Base-by-base conservation (phyloP, 257 asterid genomes). In the Solanum neorickii region DNA sequence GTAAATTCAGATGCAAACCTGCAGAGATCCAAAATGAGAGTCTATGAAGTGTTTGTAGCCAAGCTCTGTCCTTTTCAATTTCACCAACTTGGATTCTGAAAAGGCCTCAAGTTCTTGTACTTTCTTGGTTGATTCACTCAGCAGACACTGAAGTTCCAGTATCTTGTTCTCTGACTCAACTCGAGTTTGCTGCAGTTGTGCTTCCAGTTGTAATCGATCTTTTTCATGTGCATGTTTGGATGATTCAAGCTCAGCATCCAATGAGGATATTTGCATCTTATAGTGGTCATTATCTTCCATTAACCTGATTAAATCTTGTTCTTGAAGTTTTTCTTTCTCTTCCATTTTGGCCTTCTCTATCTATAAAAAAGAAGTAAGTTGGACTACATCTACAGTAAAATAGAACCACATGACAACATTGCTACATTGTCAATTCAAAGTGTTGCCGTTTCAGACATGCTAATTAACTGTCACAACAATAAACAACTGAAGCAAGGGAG, bases 271-370 rank as follows among this genome's bases (percentile, higher is more conserved):
- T 86, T 93, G 91, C 89, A 88, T 91, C 92, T 92, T 98, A 59
- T 90, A 91, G 35, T 46, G 88, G 33, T 90, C 94, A 87, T 91
- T 94, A 85, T 96, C 96, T 88, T 89, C 89, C 94, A 90, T 92
- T 90, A 97, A 65, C 87, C 88, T 91, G 88, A 91, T 85, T 77
- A 93, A 83, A 80, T 94, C 94, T 83, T 92, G 92, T 82, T 93
- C 89, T 82, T 92, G 94, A 11, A 83, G 93, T 88, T 92, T 93
- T 88, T 89, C 96, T 92, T 88, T 91, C 94, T 93, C 96, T 91
- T 93, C 98, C 62, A 90, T 90, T 89, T 87, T 93, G 83, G 89
- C 87, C 93, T 93, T 97, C 92, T 94, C 98, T 89, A 92, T 86
- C 99, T 96, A 92, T 85, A 89, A 86, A 39, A 88, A 31, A 83